phyloP scores from a whole-genome alignment of 768 basidiomycete species.

The Pulveroboletus sp. region DNA sequence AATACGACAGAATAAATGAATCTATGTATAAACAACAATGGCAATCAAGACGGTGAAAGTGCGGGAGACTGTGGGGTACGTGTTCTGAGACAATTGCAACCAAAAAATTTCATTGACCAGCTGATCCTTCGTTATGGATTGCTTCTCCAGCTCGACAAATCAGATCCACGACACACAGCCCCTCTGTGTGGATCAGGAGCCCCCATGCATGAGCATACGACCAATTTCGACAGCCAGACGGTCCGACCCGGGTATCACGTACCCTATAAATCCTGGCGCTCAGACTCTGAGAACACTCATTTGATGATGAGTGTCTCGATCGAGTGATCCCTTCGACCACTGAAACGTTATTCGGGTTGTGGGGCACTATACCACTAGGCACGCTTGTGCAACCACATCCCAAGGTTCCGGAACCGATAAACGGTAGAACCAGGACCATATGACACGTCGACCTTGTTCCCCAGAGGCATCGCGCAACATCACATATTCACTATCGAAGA shows the following conservation, averaged over 20 bases:
- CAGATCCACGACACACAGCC: conserved; percentile 54
- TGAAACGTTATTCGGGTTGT: conserved; percentile 4
- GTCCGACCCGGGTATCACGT: conserved; percentile 43
- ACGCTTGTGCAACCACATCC: conserved; percentile 9
- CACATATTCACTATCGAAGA: conserved; percentile 63
- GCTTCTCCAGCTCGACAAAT: conserved; percentile 33
- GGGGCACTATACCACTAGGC: conserved; percentile 3
- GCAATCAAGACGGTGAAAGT: conserved; percentile 48
- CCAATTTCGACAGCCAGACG: conserved; percentile 38
- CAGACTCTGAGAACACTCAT: neutral
- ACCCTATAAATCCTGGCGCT: conserved; percentile 46
- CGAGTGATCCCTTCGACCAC: neutral
- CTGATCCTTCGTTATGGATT: neutral
- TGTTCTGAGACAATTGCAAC: neutral
- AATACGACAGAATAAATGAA: neutral
- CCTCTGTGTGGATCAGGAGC: too few relatives aligned
- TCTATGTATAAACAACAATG: too few relatives aligned
- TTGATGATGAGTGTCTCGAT: neutral
- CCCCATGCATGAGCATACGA: conserved; percentile 39
- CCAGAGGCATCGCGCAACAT: too few relatives aligned
- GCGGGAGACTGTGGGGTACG: conserved; percentile 46
- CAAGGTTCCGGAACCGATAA: neutral
- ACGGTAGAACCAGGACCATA: too few relatives aligned
- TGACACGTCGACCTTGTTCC: too few relatives aligned
- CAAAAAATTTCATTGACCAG: neutral